A percentile compares a stretch with the other conserved stretches of the same genome.
Conservation (phyloP, 106 monocot genomes). For the Agapanthus africanus region DNA sequence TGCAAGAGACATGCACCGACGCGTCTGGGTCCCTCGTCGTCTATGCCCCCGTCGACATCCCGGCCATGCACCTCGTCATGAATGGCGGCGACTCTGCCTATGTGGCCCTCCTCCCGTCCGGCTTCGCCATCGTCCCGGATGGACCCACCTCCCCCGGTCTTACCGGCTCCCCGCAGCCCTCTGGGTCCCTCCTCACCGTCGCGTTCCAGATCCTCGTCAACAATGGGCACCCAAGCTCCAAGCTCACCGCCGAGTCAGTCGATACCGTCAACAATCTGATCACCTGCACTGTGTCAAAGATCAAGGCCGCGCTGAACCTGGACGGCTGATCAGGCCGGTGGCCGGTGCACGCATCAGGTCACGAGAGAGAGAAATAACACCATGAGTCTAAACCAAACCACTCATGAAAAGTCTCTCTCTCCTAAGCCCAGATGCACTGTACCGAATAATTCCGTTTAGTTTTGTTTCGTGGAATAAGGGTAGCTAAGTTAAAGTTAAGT, state of each 20-base stretch:
- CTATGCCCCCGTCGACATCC: conserved; percentile 68
- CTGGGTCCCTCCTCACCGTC: conserved; percentile 55
- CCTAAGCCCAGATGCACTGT: background rate
- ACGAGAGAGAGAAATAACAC: conserved; percentile 1
- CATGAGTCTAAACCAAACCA: too few species aligned
- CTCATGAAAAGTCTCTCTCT: background rate
- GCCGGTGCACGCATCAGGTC: background rate
- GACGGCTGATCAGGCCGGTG: background rate
- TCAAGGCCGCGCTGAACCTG: conserved; percentile 34
- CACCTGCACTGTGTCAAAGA: conserved; percentile 63
- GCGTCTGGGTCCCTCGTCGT: conserved; percentile 57
- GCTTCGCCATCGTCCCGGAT: conserved; percentile 53
- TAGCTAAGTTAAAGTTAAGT: background rate
- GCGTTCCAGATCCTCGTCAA: conserved; percentile 75
- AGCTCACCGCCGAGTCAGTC: conserved; percentile 55
- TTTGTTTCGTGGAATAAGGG: background rate
- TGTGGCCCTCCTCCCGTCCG: conserved; percentile 61
- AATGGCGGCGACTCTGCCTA: conserved; percentile 66
- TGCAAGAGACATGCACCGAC: conserved; percentile 69
- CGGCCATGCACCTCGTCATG: conserved; percentile 72
- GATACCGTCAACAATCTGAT: conserved; percentile 68
- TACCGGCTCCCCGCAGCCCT: background rate
- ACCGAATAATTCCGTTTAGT: background rate
- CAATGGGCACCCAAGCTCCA: conserved; percentile 43
- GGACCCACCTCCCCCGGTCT: background rate